These are phyloP conservation scores for Erigeron canadensis DNA, from an alignment of 129 eudicot species.

Conservation along the genomic window DNA sequence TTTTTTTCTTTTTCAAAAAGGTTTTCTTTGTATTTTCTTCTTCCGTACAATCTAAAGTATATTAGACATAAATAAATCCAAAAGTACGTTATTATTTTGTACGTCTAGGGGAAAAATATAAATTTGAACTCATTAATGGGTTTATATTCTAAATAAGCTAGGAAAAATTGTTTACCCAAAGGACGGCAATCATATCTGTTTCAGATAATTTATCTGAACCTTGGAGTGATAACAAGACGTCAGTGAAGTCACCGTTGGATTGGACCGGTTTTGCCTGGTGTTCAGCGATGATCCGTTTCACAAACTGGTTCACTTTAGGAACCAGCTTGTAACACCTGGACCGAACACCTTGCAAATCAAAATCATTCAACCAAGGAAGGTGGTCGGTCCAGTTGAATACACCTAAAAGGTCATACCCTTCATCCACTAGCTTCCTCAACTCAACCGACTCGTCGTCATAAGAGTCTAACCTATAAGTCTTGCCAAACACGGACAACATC, in stretches of 20 bases:
- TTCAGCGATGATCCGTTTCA: conserved; percentile 59
- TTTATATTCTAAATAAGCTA: not conserved
- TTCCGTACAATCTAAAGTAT: too few relatives aligned
- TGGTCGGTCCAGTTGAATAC: conserved; percentile 82
- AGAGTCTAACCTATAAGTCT: conserved; percentile 35
- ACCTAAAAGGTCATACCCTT: conserved; percentile 86
- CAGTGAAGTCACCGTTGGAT: conserved; percentile 53
- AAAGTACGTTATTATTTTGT: too few relatives aligned
- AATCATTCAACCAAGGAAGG: conserved; percentile 63
- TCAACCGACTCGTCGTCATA: conserved; percentile 41
- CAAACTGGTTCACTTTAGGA: conserved; percentile 69
- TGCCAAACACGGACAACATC: conserved; percentile 92
- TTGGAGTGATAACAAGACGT: conserved; percentile 72
- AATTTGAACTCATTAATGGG: not conserved
- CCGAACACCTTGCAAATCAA: conserved; percentile 69
- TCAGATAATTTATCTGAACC: conserved; percentile 69
- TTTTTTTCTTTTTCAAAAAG: not conserved
- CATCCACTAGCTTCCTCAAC: conserved; percentile 61
- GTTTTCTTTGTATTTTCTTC: not conserved
- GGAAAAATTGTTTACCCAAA: conserved; percentile 60
- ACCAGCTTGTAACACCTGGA: conserved; percentile 69
- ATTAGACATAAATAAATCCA: too few relatives aligned
- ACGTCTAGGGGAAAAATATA: not conserved
- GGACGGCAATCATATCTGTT: conserved; percentile 86
- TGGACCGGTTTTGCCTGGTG: conserved; percentile 38